A percentile compares a stretch with the other conserved stretches of the same genome.
Evolutionary conservation across 2,329 filamentous ascomycete species (phyloP).

Genomic region (Aureobasidium subglaciale): DNA sequence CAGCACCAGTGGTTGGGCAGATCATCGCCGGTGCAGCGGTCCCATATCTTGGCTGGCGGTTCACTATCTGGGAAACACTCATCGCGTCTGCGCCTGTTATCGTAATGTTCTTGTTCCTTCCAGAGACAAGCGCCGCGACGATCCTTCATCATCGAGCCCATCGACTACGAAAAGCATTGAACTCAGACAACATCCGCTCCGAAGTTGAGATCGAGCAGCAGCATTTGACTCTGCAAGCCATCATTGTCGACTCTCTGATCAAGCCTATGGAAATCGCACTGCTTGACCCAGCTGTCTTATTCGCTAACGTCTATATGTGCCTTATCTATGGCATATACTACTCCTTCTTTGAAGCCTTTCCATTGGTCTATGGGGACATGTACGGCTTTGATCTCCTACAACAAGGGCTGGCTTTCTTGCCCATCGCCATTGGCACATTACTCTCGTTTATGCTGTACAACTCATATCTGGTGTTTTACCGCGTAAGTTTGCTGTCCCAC

Average conservation of each 20-base stretch:
- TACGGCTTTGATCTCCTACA: slow-evolving; percentile 35
- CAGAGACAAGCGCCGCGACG: slow-evolving; percentile 35
- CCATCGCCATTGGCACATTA: slow-evolving; percentile 24
- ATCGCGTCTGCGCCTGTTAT: slow-evolving; percentile 38
- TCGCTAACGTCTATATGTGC: slow-evolving; percentile 27
- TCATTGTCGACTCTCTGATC: slow-evolving; percentile 47
- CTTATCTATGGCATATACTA: slow-evolving; percentile 31
- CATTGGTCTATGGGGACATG: slow-evolving; percentile 34
- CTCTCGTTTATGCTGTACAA: background rate
- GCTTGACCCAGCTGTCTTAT: slow-evolving; percentile 28
- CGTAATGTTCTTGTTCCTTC: background rate
- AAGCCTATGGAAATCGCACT: slow-evolving; percentile 21
- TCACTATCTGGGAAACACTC: slow-evolving; percentile 39
- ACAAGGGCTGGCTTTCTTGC: slow-evolving; percentile 28
- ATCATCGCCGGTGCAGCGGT: background rate
- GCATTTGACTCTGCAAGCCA: slow-evolving; percentile 39
- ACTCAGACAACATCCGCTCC: slow-evolving; percentile 36
- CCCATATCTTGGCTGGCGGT: slow-evolving; percentile 19
- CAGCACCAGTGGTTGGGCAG: background rate
- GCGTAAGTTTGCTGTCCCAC: no score
- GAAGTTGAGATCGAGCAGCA: slow-evolving; percentile 57
- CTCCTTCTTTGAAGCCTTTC: slow-evolving; percentile 31
- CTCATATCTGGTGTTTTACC: background rate
- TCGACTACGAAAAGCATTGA: slow-evolving; percentile 53
- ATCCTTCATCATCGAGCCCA: slow-evolving; percentile 56